Evolutionary conservation across 2,329 filamentous ascomycete species (phyloP), one percentile per base, ranked within the genome.

Genomic region (Botrytis fragariae): DNA sequence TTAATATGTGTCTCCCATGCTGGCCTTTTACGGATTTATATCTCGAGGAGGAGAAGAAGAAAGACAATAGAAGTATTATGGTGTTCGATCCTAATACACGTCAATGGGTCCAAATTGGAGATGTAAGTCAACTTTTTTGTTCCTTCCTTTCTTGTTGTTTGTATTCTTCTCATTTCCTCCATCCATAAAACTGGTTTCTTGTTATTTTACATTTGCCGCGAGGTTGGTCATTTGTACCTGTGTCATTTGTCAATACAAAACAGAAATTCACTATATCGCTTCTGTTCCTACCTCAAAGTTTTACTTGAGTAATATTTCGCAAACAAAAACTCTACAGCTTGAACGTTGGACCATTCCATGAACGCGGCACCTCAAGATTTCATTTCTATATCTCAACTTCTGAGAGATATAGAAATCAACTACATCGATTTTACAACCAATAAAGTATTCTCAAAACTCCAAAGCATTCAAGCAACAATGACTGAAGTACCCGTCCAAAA

Each of bases 401-500:
- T 48, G 2, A 51, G 29, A 29, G 42, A 71, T 54, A n/a, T 54
- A 57, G 32, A 54, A 61, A 45, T 61, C 29, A 37, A 37, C 59
- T 25, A 42, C 29, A 70, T 62, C 54, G 20, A 20, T 35, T 5
- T 20, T n/a, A 67, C 45, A 44, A n/a, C n/a, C n/a, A 45, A 44
- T 8, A 67, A 39, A 29, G 35, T 69, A 4, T 45, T 39, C 39
- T 62, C 32, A 5, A 45, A 37, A 44, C 39, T 20, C 10, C 54
- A 54, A 20, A 37, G 25, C 48, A 45, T 54, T 16, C 74, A 84
- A 84, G 76, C 75, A 81, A 68, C 51, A 48, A 85, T 74, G 68
- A 82, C 83, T 60, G 80, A 82, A 44, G 78, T 78, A 65, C 44
- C 71, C n/a, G 86, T 85, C 71, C 79, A 86, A 68, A 85, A 87